phyloP scores from a whole-genome alignment of 257 asterid species.

The Lithospermum erythrorhizon region DNA sequence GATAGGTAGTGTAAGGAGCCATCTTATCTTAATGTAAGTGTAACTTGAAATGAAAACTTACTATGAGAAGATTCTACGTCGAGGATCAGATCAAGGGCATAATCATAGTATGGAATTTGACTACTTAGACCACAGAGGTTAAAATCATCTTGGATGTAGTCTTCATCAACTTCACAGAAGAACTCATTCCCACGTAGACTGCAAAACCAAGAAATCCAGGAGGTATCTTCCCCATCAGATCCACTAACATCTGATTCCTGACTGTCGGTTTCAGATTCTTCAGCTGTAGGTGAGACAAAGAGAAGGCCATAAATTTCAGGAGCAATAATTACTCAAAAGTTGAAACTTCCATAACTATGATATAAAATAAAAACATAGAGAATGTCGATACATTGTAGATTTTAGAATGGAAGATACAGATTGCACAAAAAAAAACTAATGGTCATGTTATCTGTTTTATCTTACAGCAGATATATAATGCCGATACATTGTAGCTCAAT shows the following conservation, averaged over 20 bases:
- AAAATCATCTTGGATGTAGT: conserved; percentile 53
- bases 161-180: conserved; percentile 52
- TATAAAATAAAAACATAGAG: too few species aligned
- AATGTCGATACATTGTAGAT: too few species aligned
- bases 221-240: conserved; percentile 48
- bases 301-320: background rate
- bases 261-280: conserved; percentile 51
- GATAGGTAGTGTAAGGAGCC: too few species aligned
- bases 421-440: too few species aligned
- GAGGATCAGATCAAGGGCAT: conserved; percentile 45
- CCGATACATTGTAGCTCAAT: too few species aligned
- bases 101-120: conserved; percentile 47
- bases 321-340: background rate
- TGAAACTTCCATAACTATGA: too few species aligned
- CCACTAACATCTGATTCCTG: conserved; percentile 53
- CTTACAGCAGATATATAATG: too few species aligned
- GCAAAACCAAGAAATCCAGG: conserved; percentile 59
- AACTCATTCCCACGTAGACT: conserved; percentile 54
- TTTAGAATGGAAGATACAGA: too few species aligned
- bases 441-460: too few species aligned
- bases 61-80: conserved; percentile 53
- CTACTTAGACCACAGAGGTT: conserved; percentile 48
- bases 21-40: background rate
- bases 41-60: conserved; percentile 14
- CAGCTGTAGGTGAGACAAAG: conserved; percentile 18